Percentiles rank a stretch among this genome's conserved stretches.
These are phyloP conservation scores for Raphanus hybrid DNA, from an alignment of 441 rosid species.

Conservation along the genomic window DNA sequence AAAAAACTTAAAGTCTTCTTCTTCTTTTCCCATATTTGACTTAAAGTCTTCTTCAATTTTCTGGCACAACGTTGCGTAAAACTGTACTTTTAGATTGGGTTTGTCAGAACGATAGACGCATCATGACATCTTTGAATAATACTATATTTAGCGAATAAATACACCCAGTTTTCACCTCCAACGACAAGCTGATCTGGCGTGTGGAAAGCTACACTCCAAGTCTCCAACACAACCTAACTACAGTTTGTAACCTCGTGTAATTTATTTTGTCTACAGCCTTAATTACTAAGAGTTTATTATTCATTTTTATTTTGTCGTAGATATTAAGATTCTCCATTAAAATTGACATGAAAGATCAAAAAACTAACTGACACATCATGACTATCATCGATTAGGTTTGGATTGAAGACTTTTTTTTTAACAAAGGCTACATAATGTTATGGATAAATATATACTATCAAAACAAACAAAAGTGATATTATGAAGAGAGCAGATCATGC, in stretches of 20 bases:
- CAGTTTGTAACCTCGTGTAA: background rate
- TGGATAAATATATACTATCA: background rate
- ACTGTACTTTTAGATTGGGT: constrained; percentile 34
- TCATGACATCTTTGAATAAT: constrained; percentile 20
- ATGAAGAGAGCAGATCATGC: background rate
- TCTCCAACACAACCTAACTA: constrained; percentile 17
- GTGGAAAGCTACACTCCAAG: constrained; percentile 24
- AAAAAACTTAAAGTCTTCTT: background rate
- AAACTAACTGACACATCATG: background rate
- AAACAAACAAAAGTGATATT: background rate
- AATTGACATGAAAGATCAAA: background rate
- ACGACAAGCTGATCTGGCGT: constrained; percentile 35
- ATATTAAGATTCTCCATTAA: background rate
- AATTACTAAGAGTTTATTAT: background rate
- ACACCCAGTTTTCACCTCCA: constrained; percentile 35
- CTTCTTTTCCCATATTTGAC: background rate
- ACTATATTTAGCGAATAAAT: background rate
- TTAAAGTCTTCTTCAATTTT: constrained; percentile 8
- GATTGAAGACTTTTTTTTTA: background rate
- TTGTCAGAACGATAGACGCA: constrained; percentile 40
- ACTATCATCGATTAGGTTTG: background rate
- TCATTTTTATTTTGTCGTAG: background rate
- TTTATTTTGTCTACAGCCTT: constrained; percentile 1
- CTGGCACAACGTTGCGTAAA: constrained; percentile 27
- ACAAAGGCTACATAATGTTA: background rate